A percentile compares a stretch with the other conserved stretches of the same genome.
phyloP scores from a whole-genome alignment of 2,329 filamentous ascomycete species.

The Lithohypha guttulata region DNA sequence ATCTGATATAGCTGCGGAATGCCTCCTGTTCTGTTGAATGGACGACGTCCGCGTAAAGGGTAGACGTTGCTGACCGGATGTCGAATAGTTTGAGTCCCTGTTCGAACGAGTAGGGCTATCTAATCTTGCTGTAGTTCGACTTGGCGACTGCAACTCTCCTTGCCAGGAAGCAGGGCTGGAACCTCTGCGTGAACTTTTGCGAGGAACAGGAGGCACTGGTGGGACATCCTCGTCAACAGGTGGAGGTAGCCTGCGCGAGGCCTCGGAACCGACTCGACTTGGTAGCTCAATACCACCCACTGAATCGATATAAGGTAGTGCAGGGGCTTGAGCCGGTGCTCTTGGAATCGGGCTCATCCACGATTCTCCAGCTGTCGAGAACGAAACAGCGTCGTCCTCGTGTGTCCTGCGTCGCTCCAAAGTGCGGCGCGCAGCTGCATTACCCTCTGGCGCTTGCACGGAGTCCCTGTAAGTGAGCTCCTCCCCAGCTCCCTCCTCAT shows the following conservation, averaged over 20 bases:
- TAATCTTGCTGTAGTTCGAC: constrained; percentile 11
- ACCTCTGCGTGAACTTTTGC: constrained; percentile 60
- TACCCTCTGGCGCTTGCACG: not conserved
- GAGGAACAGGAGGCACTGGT: constrained; percentile 50
- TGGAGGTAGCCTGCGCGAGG: constrained; percentile 19
- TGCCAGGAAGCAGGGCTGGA: constrained; percentile 26
- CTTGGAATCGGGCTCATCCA: constrained; percentile 20
- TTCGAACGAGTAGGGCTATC: constrained; percentile 3
- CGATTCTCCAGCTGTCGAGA: constrained; percentile 15
- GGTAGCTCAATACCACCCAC: constrained; percentile 53
- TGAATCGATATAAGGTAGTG: constrained; percentile 50
- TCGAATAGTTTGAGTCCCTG: not conserved
- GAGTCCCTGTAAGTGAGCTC: constrained; percentile 10
- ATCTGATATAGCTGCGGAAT: constrained; percentile 16
- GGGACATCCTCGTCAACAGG: constrained; percentile 26
- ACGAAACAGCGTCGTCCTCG: constrained; percentile 6
- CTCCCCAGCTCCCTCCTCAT: constrained; percentile 26
- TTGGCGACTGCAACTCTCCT: constrained; percentile 6
- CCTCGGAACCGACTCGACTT: constrained; percentile 50
- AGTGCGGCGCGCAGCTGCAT: not conserved
- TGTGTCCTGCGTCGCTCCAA: too few species aligned
- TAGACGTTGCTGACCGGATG: constrained; percentile 7
- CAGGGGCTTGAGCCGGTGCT: constrained; percentile 41
- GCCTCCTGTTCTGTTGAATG: constrained; percentile 24
- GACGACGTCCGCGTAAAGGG: constrained; percentile 19